Evolutionary conservation across 2,329 filamentous ascomycete species (phyloP).

Genomic region (Leptographium galeiforme): DNA sequence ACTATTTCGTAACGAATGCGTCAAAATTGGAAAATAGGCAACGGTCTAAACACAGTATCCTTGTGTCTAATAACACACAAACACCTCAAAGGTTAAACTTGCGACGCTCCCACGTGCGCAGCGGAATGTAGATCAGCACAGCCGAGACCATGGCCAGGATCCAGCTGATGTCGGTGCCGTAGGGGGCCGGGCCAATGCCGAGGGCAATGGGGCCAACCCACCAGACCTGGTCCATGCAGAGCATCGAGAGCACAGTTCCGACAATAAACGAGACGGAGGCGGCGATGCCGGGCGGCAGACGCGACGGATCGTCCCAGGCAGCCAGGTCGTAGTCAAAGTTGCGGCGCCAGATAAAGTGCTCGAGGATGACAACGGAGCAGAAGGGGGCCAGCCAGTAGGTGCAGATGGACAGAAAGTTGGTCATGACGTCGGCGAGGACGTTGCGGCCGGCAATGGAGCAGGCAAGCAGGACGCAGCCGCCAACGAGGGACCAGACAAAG

Average conservation of each 20-base stretch:
- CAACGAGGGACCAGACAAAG: slow-evolving; percentile 7
- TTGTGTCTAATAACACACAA: too few relatives aligned
- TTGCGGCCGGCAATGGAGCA: slow-evolving; percentile 8
- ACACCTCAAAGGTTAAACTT: neutral
- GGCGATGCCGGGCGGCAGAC: slow-evolving; percentile 7
- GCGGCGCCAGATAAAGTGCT: slow-evolving; percentile 8
- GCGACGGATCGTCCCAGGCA: slow-evolving; percentile 2
- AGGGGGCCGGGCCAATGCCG: slow-evolving; percentile 1
- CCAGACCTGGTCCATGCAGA: slow-evolving; percentile 8
- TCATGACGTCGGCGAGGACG: slow-evolving; percentile 8
- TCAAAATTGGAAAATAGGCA: too few relatives aligned
- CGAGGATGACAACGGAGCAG: slow-evolving; percentile 6
- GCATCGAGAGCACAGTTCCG: slow-evolving; percentile 4
- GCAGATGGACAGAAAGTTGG: slow-evolving; percentile 9
- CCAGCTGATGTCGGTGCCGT: slow-evolving; percentile 8
- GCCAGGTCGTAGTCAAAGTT: slow-evolving; percentile 6
- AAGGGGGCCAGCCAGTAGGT: slow-evolving; percentile 9
- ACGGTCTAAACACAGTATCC: too few relatives aligned
- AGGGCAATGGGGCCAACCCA: slow-evolving; percentile 7
- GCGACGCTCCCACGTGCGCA: slow-evolving; percentile 3
- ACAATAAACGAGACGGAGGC: slow-evolving; percentile 4
- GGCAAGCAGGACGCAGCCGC: slow-evolving; percentile 3
- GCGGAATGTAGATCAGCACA: slow-evolving; percentile 1
- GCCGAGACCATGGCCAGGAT: neutral
- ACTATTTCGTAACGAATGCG: too few relatives aligned